Evolutionary conservation across 345 rosid species (phyloP).

Genomic region (Anastatica hierochuntica): DNA sequence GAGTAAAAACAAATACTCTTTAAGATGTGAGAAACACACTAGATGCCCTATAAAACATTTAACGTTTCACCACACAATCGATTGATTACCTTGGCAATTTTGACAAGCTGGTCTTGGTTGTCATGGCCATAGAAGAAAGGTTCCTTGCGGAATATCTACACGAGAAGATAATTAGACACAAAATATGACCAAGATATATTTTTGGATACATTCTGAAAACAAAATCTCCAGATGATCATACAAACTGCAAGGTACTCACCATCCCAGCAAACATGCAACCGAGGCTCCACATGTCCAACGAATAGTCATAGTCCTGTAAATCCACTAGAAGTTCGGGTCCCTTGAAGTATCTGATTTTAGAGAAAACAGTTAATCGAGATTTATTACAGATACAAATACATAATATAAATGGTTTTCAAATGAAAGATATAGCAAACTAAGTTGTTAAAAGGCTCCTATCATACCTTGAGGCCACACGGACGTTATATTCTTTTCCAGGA

Average conservation of each 20-base stretch:
- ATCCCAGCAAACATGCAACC: constrained; percentile 99
- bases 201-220: background rate
- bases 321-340: constrained; percentile 97
- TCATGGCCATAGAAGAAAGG: constrained; percentile 99
- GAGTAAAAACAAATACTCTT: background rate
- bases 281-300: constrained; percentile 99
- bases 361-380: background rate
- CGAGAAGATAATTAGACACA: background rate
- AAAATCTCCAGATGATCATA: too few relatives aligned
- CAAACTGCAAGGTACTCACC: constrained; percentile 43
- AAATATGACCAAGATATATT: background rate
- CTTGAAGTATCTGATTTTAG: constrained; percentile 64
- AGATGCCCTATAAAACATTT: background rate
- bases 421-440: background rate
- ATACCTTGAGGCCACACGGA: constrained; percentile 84
- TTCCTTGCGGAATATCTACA: constrained; percentile 88
- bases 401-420: background rate
- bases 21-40: background rate
- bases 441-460: background rate
- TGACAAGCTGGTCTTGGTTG: constrained; percentile 96
- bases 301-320: constrained; percentile 97
- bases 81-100: constrained; percentile 80
- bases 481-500: constrained; percentile 78
- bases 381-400: background rate
- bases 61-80: background rate